Evolutionary conservation across 768 basidiomycete species (phyloP), one percentile per base, ranked within the genome.

Genomic region (Leucocoprinus birnbaumii): DNA sequence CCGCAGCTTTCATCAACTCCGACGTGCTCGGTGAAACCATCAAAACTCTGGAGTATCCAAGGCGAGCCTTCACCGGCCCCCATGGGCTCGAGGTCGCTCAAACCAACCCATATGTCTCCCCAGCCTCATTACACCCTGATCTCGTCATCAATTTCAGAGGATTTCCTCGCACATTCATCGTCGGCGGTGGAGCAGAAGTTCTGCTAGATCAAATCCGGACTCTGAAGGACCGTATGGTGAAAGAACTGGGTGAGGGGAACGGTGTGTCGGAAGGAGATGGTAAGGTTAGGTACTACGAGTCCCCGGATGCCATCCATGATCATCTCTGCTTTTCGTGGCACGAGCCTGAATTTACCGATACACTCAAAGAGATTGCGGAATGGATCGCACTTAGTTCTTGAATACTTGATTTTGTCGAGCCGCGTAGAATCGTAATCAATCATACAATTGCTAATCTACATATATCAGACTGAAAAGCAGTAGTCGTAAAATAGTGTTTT

Each of bases 81-180:
- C 76, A 80, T 52, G 80, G 78, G 9, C 57, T 70, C 1, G 77
- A 69, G 3, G 73, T 71, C 14, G 77, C 75, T 16, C 69, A 71
- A 14, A 64, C 65, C 11, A 84, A 79, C 60, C 69, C 71, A 24
- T 86, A 84, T 57, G 72, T 88, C 34, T 87, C 85, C 0, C 85
- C 86, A 3, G 80, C 78, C 5, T 83, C 80, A 14, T 60, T 73
- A 24, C 62, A 75, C 46, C 69, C 73, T 1, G 59, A 63, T 8
- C 59, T 69, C 25, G 49, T 62, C 3, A 69, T 77, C 14, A 62
- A 69, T 49, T 88, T 87, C 66, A 72, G 66, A 35, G 78, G 75
- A 11, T 87, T 83, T 65, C 85, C 86, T 1, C 68, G 76, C 19
- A 85, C 84, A 0, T 85, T 84, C 65, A 76, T 88, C 41, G 70